These are phyloP conservation scores for Metarhizium humberi DNA, from an alignment of 2,329 filamentous ascomycete species.

Conservation along the genomic window DNA sequence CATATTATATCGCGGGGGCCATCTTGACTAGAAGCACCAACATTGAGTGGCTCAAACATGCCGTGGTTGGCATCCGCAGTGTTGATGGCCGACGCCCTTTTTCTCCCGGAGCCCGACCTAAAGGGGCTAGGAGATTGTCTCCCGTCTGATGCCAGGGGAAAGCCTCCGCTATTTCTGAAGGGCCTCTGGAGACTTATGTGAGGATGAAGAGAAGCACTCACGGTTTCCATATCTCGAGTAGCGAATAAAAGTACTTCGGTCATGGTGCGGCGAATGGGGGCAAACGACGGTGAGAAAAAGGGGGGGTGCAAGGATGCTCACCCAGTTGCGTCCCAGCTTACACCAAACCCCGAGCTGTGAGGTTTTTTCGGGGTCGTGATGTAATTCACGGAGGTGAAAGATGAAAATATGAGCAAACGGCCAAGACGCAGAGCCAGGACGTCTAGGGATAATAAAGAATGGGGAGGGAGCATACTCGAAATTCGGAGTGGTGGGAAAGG, in stretches of 20 bases:
- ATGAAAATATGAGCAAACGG: neutral
- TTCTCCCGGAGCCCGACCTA: constrained; percentile 18
- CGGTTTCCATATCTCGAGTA: constrained; percentile 13
- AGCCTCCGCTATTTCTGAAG: constrained; percentile 7
- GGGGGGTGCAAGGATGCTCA: constrained; percentile 4
- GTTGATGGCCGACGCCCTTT: constrained; percentile 37
- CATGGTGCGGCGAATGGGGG: constrained; percentile 9
- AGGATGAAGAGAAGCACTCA: constrained; percentile 10
- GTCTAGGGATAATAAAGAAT: constrained; percentile 8
- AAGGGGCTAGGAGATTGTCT: constrained; percentile 6
- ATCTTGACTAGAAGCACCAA: constrained; percentile 19
- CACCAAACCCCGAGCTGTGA: neutral
- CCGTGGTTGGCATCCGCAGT: constrained; percentile 32
- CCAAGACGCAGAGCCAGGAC: constrained; percentile 1
- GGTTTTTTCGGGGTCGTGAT: neutral
- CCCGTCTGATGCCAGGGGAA: constrained; percentile 5
- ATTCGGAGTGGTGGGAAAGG: constrained; percentile 4
- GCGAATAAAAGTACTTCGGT: constrained; percentile 16
- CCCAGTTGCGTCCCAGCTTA: constrained; percentile 3
- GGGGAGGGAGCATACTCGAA: neutral
- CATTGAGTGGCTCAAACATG: constrained; percentile 19
- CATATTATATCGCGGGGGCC: constrained; percentile 38
- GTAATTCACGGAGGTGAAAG: neutral
- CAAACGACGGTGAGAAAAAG: constrained; percentile 1
- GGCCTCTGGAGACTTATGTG: constrained; percentile 14